These are phyloP conservation scores for Kurtzmaniella natalensis DNA, from an alignment of 1,139 yeast species.

Conservation along the genomic window DNA sequence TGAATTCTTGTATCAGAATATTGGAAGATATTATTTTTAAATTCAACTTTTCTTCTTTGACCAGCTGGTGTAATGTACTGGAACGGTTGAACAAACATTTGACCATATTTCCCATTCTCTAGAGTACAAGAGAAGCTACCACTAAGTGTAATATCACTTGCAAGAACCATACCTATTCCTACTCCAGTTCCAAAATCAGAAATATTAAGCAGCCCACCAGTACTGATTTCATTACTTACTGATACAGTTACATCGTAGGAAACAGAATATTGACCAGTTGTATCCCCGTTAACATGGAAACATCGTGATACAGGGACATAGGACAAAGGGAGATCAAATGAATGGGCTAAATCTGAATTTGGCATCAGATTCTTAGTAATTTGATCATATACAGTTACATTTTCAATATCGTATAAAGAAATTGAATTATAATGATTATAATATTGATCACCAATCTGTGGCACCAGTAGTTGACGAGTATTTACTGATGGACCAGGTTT, in stretches of 20 bases:
- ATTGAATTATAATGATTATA: too few relatives aligned
- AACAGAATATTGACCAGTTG: neutral
- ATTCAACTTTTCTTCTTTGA: slow-evolving; percentile 10
- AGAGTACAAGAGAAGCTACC: slow-evolving; percentile 14
- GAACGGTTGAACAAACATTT: slow-evolving; percentile 12
- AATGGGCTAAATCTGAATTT: too few relatives aligned
- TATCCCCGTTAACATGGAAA: slow-evolving; percentile 7
- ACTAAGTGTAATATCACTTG: slow-evolving; percentile 7
- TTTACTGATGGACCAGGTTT: slow-evolving; percentile 1
- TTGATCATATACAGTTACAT: too few relatives aligned
- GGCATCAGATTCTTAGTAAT: too few relatives aligned
- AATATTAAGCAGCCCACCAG: slow-evolving; percentile 2
- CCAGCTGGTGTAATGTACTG: slow-evolving; percentile 11
- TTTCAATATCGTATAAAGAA: too few relatives aligned
- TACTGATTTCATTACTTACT: neutral
- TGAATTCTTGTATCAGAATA: neutral
- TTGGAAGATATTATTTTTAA: slow-evolving; percentile 9
- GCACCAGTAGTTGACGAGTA: too few relatives aligned
- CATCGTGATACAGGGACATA: slow-evolving; percentile 10
- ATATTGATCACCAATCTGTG: too few relatives aligned
- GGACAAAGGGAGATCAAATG: too few relatives aligned
- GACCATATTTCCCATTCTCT: slow-evolving; percentile 15
- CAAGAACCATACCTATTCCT: neutral
- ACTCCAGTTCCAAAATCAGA: slow-evolving; percentile 5
- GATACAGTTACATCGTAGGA: slow-evolving; percentile 1